Percentiles rank a stretch among this genome's conserved stretches.
Conservation (phyloP, 257 asterid genomes). For the Solanum gracilifrons region DNA sequence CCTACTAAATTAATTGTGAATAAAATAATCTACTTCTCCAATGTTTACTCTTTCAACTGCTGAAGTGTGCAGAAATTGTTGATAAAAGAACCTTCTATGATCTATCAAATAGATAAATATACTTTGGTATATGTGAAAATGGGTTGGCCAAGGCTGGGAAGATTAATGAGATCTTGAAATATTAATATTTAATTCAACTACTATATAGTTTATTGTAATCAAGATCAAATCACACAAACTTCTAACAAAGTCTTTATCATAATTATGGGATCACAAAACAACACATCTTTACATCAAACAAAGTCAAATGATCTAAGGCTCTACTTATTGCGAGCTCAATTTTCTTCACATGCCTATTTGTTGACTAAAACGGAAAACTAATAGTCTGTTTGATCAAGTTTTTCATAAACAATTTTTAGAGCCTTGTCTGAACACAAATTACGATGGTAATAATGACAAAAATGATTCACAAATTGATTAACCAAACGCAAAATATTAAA, state of each 20-base stretch:
- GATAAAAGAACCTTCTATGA: background rate
- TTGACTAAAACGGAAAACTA: background rate
- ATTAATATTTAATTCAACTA: background rate
- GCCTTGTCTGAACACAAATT: background rate
- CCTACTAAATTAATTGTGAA: background rate
- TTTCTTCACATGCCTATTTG: background rate
- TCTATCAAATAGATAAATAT: background rate
- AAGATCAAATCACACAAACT: background rate
- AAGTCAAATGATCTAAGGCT: background rate
- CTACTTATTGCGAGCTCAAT: background rate
- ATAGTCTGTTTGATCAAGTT: background rate
- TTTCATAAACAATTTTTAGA: accelerated
- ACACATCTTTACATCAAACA: background rate
- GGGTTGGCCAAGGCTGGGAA: background rate
- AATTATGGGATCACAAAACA: background rate
- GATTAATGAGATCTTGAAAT: background rate
- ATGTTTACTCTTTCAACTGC: background rate
- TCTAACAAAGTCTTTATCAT: background rate
- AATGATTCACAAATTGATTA: background rate
- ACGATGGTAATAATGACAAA: background rate
- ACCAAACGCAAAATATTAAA: background rate
- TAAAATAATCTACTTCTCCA: background rate
- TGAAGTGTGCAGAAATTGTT: background rate
- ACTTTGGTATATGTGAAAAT: background rate
- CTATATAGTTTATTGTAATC: background rate